Evolutionary conservation across 192 early-diverging fungal species (phyloP), one percentile per base, ranked within the genome.

Genomic region (Cladochytrium replicatum): DNA sequence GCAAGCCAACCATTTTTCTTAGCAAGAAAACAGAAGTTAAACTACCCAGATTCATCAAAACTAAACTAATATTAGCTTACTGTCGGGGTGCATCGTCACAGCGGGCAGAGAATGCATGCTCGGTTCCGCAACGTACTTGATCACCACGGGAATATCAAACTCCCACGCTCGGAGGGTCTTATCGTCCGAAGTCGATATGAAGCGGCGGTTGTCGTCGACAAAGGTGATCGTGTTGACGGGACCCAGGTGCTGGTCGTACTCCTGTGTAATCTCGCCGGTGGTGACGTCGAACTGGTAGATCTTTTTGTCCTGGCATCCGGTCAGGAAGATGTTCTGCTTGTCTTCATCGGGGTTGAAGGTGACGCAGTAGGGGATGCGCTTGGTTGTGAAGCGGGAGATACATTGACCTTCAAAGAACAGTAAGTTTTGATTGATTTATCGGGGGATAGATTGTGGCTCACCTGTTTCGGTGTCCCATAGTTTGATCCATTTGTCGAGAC

Each of bases 401-500:
- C 90, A 93, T 66, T 89, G 62, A 11, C 93, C 75, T 77, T 17
- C 4, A 27, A 24, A 19, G 22, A n/a, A n/a, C n/a, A n/a, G n/a
- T n/a, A n/a, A n/a, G n/a, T n/a, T n/a, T n/a, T n/a, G n/a, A n/a
- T n/a, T n/a, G n/a, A n/a, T n/a, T n/a, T n/a, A n/a, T n/a, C 29
- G 40, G 3, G 46, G 11, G 28, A 26, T 49, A 41, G 7, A n/a
- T 24, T 38, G 41, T 53, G 42, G 26, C 50, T 43, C 34, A 70
- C 76, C 92, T 3, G 96, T 99, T 53, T 99, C 96, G 0, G 93
- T 96, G 55, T 99, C 96, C 96, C 96, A 99, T 24, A 93, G 63
- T 61, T 99, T 99, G 21, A 94, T 82, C 50, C 75, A 84, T 51
- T 82, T 82, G 63, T 99, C 96, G 52, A 91, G 96, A 30, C 85